Evolutionary conservation across 2,329 filamentous ascomycete genomes (phyloP), one percentile per base, ranked within the genome.

Genomic region (Xylaria sp.): DNA sequence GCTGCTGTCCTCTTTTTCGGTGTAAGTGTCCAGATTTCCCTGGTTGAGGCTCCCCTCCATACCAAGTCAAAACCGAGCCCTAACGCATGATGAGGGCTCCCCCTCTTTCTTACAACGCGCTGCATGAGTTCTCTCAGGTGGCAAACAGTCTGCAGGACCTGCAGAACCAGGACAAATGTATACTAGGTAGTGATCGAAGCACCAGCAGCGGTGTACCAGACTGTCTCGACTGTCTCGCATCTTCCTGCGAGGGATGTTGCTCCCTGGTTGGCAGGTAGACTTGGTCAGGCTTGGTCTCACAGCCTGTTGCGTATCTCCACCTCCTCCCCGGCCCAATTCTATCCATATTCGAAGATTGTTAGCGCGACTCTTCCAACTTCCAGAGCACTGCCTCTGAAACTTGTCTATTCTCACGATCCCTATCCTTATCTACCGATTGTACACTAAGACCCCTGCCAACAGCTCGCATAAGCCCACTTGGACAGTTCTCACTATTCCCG

Each of bases 1-100:
- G 61, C 60, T 57, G 33, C 15, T 50, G 51, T 50, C 65, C 60
- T 15, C 23, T 38, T 67, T 68, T 67, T 69, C 62, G 69, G 69
- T 71, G 67, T 71, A 59, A 69, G 65, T 60, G 23, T 45, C 42
- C 21, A 45, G 17, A 42, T 47, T 50, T 33, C 40, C 35, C 35
- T 51, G 51, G 49, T 31, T 61, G 57, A 53, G 46, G 43, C 50
- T 57, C 37, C 54, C 40, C 53, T 49, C 47, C 33, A 37, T 51
- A 40, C 53, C 25, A 55, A 28, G 35, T 28, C 46, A 52, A 31
- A 57, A 49, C 3, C 21, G 25, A 43, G 19, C 28, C 37, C 28
- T n/a, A 51, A 45, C 28, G 37, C 38, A 33, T 63, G 58, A 67
- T 68, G 67, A 66, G 28, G 65, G 63, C 25, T 51, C 57, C 60